phyloP scores from a whole-genome alignment of 2,329 filamentous ascomycete species.

The Daldinia sp. region DNA sequence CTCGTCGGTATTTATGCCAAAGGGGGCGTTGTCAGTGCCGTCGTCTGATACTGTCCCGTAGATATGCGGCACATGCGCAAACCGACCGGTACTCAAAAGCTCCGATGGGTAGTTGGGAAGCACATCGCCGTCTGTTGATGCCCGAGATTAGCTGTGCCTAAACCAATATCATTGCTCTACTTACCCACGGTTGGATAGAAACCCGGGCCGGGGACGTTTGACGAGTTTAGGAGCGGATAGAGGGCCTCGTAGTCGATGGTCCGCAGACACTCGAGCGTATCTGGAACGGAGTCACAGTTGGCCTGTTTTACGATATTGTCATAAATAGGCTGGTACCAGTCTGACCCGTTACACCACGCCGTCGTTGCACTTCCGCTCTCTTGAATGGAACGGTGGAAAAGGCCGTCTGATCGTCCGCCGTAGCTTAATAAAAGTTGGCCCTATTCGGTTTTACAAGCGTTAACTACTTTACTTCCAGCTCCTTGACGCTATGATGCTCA shows the following conservation, averaged over 20 bases:
- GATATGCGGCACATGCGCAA: constrained; percentile 73
- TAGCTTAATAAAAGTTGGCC: constrained; percentile 49
- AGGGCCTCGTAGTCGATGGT: constrained; percentile 59
- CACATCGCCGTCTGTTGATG: constrained; percentile 64
- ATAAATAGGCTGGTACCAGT: constrained; percentile 61
- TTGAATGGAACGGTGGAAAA: constrained; percentile 49
- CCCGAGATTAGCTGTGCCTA: constrained; percentile 47
- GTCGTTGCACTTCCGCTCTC: constrained; percentile 52
- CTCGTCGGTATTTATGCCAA: constrained; percentile 46
- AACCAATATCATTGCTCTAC: constrained; percentile 13
- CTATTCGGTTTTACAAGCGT: constrained; percentile 26
- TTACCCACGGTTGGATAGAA: constrained; percentile 50
- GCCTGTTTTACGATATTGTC: constrained; percentile 60
- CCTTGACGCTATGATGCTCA: background rate
- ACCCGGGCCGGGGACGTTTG: constrained; percentile 49
- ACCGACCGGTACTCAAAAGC: constrained; percentile 68
- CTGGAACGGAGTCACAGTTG: constrained; percentile 60
- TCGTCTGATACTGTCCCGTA: constrained; percentile 75
- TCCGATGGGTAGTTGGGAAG: constrained; percentile 64
- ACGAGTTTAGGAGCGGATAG: constrained; percentile 58
- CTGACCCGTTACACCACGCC: constrained; percentile 53
- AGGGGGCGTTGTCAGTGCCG: constrained; percentile 56
- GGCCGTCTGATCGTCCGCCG: constrained; percentile 47
- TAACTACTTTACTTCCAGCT: background rate
- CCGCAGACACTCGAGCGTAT: constrained; percentile 64